Percentiles rank a stretch among this genome's conserved stretches.
These are phyloP conservation scores for Colletotrichum falcatum DNA, from an alignment of 2,329 filamentous ascomycete genomes.

Conservation along the genomic window DNA sequence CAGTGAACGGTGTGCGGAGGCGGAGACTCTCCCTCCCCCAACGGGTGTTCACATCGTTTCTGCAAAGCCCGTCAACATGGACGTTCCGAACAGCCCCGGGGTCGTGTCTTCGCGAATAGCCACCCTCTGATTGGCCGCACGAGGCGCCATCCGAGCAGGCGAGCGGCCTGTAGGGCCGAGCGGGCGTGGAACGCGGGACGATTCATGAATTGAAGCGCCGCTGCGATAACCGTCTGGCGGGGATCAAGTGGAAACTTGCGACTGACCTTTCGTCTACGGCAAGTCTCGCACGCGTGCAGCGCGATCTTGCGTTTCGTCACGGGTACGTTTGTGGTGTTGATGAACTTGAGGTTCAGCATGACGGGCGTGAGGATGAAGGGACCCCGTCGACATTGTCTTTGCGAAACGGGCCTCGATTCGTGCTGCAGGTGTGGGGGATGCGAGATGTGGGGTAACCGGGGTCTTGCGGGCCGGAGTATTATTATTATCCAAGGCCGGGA, in stretches of 20 bases:
- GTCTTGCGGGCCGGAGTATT: neutral
- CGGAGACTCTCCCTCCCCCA: slow-evolving; percentile 16
- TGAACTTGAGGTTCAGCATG: slow-evolving; percentile 42
- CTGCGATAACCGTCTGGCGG: neutral
- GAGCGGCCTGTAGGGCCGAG: neutral
- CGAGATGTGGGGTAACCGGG: neutral
- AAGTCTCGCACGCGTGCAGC: slow-evolving; percentile 37
- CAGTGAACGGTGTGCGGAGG: slow-evolving; percentile 20
- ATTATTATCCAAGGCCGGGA: neutral
- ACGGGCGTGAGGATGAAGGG: slow-evolving; percentile 1
- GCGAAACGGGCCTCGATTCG: neutral
- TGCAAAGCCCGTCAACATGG: slow-evolving; percentile 14
- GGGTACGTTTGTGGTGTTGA: slow-evolving; percentile 38
- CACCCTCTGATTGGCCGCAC: slow-evolving; percentile 18
- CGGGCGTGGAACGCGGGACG: neutral
- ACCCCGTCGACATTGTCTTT: slow-evolving; percentile 5
- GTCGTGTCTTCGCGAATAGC: neutral
- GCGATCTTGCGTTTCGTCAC: slow-evolving; percentile 38
- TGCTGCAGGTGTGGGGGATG: neutral
- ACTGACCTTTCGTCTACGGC: slow-evolving; percentile 41
- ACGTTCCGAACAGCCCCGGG: neutral
- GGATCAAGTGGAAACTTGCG: neutral
- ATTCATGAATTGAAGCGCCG: neutral
- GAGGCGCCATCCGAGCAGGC: no score
- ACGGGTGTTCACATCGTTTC: slow-evolving; percentile 41